Percentiles rank a stretch among this genome's conserved stretches.
Conservation (phyloP, 1,284 basidiomycete genomes). For the Ceratobasidium sp. region DNA sequence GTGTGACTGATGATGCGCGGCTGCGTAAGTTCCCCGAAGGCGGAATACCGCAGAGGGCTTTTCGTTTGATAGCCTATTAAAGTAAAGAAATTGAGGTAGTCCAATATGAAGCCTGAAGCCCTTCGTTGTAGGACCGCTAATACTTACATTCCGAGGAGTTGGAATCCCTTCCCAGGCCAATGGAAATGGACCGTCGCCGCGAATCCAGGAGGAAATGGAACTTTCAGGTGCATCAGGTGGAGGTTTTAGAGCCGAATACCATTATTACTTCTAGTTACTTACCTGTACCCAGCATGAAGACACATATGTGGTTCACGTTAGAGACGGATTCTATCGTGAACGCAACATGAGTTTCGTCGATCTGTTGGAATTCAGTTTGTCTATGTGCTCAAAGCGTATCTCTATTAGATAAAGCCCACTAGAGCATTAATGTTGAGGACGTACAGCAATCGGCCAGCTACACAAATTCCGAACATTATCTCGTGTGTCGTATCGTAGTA, state of each 20-base stretch:
- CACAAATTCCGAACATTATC: conserved; percentile 52
- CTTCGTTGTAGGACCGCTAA: no score
- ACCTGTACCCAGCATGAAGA: conserved; percentile 89
- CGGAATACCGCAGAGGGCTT: conserved; percentile 95
- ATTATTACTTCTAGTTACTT: conserved; percentile 52
- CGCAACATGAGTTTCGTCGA: conserved; percentile 87
- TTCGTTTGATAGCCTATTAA: conserved; percentile 91
- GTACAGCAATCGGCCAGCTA: conserved; percentile 51
- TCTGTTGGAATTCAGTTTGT: conserved; percentile 74
- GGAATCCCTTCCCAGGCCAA: conserved; percentile 90
- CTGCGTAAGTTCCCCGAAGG: conserved; percentile 73
- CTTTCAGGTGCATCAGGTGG: conserved; percentile 56
- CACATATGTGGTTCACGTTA: conserved; percentile 89
- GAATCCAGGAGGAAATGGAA: conserved; percentile 89
- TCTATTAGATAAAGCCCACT: neutral
- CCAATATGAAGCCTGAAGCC: no score
- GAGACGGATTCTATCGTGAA: conserved; percentile 83
- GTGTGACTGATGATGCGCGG: conserved; percentile 65
- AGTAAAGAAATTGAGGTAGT: no score
- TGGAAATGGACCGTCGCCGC: conserved; percentile 91
- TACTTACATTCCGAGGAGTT: conserved; percentile 87
- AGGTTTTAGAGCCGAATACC: conserved; percentile 10
- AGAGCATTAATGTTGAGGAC: conserved; percentile 20
- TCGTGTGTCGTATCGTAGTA: no score
- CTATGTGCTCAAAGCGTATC: conserved; percentile 58